These are phyloP conservation scores for Salvia sclarea DNA, from an alignment of 305 asterid species.

Conservation along the genomic window DNA sequence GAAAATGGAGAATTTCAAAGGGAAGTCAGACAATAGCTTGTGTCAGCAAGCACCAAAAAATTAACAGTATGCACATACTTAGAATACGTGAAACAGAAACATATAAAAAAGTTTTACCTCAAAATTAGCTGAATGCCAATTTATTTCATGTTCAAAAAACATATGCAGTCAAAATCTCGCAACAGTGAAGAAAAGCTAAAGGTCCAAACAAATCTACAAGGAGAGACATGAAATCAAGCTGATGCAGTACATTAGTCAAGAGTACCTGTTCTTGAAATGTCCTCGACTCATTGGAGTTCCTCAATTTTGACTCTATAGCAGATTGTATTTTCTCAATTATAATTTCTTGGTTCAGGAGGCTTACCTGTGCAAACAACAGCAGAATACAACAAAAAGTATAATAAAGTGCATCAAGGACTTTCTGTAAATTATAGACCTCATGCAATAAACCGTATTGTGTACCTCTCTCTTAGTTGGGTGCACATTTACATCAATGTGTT, in stretches of 20 bases:
- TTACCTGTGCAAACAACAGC: constrained; percentile 58
- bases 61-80: neutral
- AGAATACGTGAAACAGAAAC: neutral
- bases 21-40: constrained; percentile 13
- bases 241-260: constrained; percentile 8
- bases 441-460: constrained; percentile 24
- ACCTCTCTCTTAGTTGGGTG: constrained; percentile 99
- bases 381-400: constrained; percentile 23
- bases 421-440: constrained; percentile 14
- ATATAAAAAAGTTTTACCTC: neutral
- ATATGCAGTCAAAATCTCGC: neutral
- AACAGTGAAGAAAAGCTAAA: neutral
- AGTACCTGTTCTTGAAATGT: constrained; percentile 92
- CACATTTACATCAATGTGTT: constrained; percentile 91
- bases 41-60: neutral
- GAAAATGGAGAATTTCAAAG: constrained; percentile 25
- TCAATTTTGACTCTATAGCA: constrained; percentile 68
- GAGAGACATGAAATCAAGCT: constrained; percentile 18
- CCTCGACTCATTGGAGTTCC: constrained; percentile 84
- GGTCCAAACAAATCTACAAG: neutral
- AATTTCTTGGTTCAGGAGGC: constrained; percentile 92
- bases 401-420: constrained; percentile 10
- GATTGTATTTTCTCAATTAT: constrained; percentile 85
- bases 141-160: neutral
- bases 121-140: neutral